phyloP scores from a whole-genome alignment of 139 green algal species.

The Chlamydomonas incerta region DNA sequence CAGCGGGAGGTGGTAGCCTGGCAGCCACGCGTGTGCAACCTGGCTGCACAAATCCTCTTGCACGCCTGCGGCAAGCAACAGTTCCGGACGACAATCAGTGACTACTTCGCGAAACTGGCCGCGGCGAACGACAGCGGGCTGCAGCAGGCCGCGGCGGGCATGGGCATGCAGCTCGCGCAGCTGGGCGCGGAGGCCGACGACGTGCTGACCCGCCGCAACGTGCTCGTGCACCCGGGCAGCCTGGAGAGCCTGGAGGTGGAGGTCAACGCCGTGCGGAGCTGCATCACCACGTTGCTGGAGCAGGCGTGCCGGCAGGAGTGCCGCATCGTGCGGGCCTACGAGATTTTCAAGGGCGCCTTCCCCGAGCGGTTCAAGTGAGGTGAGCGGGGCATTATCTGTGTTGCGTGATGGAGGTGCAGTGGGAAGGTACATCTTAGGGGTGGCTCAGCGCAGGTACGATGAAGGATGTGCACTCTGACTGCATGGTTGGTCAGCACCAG shows the following conservation, averaged over 20 bases:
- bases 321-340: neutral
- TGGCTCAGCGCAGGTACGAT: no score
- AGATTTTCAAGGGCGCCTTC: neutral
- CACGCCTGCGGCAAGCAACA: neutral
- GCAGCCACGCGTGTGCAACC: slow-evolving; percentile 5
- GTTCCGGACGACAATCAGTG: neutral
- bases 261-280: neutral
- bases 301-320: neutral
- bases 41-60: neutral
- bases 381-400: no score
- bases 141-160: neutral
- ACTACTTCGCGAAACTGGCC: neutral
- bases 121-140: neutral
- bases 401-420: no score
- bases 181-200: neutral
- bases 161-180: neutral
- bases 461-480: no score
- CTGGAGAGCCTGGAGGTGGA: neutral
- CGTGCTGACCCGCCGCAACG: neutral
- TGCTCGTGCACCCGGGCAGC: neutral
- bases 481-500: no score
- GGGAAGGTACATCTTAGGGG: no score
- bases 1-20: slow-evolving; percentile 13
- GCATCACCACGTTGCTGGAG: neutral
- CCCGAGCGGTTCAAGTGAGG: neutral